Evolutionary conservation across 1,284 basidiomycete genomes (phyloP).

Genomic region (Volvariella volvacea): DNA sequence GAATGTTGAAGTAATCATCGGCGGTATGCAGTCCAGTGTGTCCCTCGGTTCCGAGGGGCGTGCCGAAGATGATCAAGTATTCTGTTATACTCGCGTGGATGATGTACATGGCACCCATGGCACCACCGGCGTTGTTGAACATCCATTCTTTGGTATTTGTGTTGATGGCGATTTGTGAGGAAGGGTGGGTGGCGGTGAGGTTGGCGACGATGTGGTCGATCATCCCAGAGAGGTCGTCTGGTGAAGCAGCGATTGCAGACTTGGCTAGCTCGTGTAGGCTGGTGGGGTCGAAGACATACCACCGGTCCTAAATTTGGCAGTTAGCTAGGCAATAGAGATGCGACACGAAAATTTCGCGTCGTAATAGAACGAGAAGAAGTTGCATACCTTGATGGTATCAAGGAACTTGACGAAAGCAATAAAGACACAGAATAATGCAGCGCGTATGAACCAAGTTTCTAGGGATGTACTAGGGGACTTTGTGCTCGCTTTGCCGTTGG

Average conservation of each 20-base stretch:
- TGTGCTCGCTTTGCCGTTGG: too few relatives aligned
- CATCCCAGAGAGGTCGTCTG: conserved; percentile 61
- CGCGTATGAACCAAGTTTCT: conserved; percentile 35
- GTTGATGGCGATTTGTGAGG: conserved; percentile 53
- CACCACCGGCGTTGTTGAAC: conserved; percentile 96
- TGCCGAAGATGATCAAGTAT: conserved; percentile 94
- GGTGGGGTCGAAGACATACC: conserved; percentile 70
- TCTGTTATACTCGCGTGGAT: conserved; percentile 93
- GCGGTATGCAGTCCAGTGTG: conserved; percentile 93
- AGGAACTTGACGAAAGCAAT: conserved; percentile 39
- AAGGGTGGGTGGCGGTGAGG: conserved; percentile 63
- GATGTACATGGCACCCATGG: conserved; percentile 98
- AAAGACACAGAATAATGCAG: conserved; percentile 31
- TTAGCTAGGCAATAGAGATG: too few relatives aligned
- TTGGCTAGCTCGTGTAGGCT: conserved; percentile 63
- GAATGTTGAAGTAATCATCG: conserved; percentile 97
- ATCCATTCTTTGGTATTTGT: conserved; percentile 80
- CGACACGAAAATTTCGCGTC: too few relatives aligned
- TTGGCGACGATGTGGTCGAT: conserved; percentile 73
- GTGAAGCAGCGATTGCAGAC: conserved; percentile 59
- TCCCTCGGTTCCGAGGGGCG: conserved; percentile 93
- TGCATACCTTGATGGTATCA: conserved; percentile 50
- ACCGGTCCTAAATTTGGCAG: conserved; percentile 34
- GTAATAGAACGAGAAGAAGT: too few relatives aligned
- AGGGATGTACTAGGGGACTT: too few relatives aligned